Evolutionary conservation across 2,329 filamentous ascomycete genomes (phyloP).

Genomic region (Uncinocarpus reesii): DNA sequence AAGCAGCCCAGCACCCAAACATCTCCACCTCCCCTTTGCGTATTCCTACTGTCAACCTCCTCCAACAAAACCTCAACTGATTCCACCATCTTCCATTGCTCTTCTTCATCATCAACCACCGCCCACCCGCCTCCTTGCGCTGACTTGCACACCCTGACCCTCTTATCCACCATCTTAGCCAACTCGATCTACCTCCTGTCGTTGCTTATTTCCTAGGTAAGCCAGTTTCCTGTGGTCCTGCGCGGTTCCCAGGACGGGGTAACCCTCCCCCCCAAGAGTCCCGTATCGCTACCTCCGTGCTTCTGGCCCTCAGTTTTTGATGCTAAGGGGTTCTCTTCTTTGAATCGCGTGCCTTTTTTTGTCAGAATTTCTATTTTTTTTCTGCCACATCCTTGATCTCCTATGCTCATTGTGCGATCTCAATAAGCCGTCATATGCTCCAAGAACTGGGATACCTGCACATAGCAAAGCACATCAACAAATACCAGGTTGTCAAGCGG

Average conservation of each 20-base stretch:
- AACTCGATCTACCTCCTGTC: slow-evolving; percentile 16
- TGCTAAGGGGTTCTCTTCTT: not conserved
- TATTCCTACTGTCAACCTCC: slow-evolving; percentile 10
- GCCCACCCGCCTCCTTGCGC: slow-evolving; percentile 1
- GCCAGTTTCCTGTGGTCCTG: not conserved
- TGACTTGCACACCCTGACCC: not conserved
- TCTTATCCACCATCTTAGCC: slow-evolving; percentile 14
- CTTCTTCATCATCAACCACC: slow-evolving; percentile 9
- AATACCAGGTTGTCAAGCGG: not conserved
- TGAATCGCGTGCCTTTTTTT: slow-evolving; percentile 3
- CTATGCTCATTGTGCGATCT: not conserved
- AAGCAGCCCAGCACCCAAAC: slow-evolving; percentile 11
- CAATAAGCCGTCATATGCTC: not conserved
- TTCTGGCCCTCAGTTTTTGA: not conserved
- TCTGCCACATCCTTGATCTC: not conserved
- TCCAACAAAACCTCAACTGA: slow-evolving; percentile 16
- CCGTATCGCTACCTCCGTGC: not conserved
- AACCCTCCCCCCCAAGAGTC: not conserved
- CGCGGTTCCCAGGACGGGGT: slow-evolving; percentile 1
- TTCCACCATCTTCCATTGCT: slow-evolving; percentile 15
- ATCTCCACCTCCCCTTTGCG: slow-evolving; percentile 15
- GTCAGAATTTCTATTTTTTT: slow-evolving; percentile 3
- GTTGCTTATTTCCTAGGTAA: slow-evolving; percentile 14
- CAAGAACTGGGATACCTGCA: not conserved
- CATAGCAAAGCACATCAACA: not conserved